Evolutionary conservation across 257 asterid genomes (phyloP).

Genomic region (Solanum sparsipilum): DNA sequence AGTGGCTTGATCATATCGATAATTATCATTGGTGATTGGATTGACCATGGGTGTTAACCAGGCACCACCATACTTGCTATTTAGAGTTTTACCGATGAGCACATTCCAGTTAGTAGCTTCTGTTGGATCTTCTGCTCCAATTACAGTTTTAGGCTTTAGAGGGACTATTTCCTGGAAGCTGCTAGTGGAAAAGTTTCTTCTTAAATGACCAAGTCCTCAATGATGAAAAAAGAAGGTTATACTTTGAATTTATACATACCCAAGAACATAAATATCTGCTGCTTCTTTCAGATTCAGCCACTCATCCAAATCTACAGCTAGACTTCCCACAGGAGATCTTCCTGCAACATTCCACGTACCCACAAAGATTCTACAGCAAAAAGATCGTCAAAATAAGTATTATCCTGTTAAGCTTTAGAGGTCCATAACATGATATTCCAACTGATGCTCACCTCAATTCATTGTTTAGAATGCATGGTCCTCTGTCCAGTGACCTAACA

Average conservation of each 20-base stretch:
- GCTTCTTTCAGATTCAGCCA: constrained; percentile 79
- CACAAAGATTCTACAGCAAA: constrained; percentile 54
- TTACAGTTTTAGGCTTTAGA: constrained; percentile 53
- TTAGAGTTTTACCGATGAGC: constrained; percentile 60
- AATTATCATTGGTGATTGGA: constrained; percentile 46
- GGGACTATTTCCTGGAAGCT: constrained; percentile 96
- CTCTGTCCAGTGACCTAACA: constrained; percentile 27
- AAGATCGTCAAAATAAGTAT: not conserved
- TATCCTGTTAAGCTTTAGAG: not conserved
- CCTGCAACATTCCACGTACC: constrained; percentile 99
- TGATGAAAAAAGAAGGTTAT: not conserved
- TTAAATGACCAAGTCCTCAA: not conserved
- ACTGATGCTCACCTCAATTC: constrained; percentile 45
- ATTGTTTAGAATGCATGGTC: constrained; percentile 26
- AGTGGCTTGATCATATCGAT: constrained; percentile 6
- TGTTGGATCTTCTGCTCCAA: constrained; percentile 76
- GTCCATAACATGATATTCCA: not conserved
- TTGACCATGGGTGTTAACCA: constrained; percentile 62
- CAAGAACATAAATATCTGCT: constrained; percentile 84
- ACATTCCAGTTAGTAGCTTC: constrained; percentile 83
- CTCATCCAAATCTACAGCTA: constrained; percentile 75
- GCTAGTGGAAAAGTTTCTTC: constrained; percentile 7
- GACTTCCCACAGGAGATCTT: constrained; percentile 69
- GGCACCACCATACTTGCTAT: constrained; percentile 59
- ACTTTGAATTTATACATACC: constrained; percentile 32